phyloP scores from a whole-genome alignment of 208 protist genomes.

The Phytomonas sp. region DNA sequence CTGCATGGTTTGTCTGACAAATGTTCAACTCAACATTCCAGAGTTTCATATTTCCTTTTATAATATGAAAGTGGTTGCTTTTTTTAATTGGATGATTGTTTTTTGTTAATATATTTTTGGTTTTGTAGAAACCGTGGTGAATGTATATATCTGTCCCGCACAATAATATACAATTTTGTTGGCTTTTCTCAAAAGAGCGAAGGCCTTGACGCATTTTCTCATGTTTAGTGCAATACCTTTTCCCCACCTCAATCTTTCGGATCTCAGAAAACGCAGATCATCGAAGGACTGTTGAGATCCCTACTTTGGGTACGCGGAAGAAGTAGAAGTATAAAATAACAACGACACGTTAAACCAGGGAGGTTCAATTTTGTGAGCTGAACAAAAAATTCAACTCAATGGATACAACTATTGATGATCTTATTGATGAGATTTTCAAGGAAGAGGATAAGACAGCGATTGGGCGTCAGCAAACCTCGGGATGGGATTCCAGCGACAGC shows the following conservation, averaged over 20 bases:
- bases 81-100: neutral
- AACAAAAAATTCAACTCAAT: neutral
- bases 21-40: neutral
- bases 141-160: neutral
- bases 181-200: neutral
- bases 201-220: neutral
- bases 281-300: neutral
- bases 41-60: neutral
- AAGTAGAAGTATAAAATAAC: neutral
- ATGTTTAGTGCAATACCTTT: neutral
- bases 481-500: neutral
- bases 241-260: neutral
- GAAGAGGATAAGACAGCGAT: neutral
- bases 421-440: constrained; percentile 72
- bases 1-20: neutral
- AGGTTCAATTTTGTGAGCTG: neutral
- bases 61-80: neutral
- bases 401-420: constrained; percentile 34
- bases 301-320: neutral
- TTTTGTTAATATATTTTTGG: constrained; percentile 6
- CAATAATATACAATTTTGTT: constrained; percentile 2
- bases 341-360: neutral
- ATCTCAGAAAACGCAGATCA: neutral
- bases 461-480: neutral
- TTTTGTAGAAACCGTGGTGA: constrained; percentile 1